Base-by-base conservation (phyloP, 164 flowering plant species). In the Magnolia kwangsiensis region DNA sequence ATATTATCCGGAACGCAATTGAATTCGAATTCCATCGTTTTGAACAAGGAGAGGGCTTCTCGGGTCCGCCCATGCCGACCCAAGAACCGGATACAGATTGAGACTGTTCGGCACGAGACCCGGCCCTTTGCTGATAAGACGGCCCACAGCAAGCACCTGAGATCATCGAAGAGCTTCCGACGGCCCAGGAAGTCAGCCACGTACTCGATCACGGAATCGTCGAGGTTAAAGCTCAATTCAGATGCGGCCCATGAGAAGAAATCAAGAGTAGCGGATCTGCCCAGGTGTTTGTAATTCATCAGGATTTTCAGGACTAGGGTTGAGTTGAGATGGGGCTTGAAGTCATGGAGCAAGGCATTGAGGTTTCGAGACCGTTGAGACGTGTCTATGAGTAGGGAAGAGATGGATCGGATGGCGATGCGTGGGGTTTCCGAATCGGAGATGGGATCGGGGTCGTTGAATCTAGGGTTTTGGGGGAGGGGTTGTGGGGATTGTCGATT, bases 81-180 rank as follows among this genome's bases (percentile, higher is more conserved):
- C 80, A 87, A 78, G 75, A 85, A 85, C 78, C 88, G 76, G 37
- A 85, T 82, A 79, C 88, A 82, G 71, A 81, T 80, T 0, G 88
- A 80, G 72, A 87, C 50, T 1, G 83, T 74, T 19, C 83, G 80
- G 68, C 84, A 78, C 0, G 85, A 80, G 18, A 84, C 78, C 19
- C 55, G 61, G 13, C 85, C 84, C 21, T 72, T 81, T 8, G 24
- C 67, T 1, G 80, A 69, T 1, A 63, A 78, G 2, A 83, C 79
- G 0, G 88, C 75, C 69, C 80, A 71, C 85, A 80, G 45, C 45
- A 37, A 5, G 45, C 45, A 37, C 45, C 81, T 84, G 74, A 87
- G 63, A 72, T 87, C 89, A 78, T 87, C 89, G 59, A 87, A 87
- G 45, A 87, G 84, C 81, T 87, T 85, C 84, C 89, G 82, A 75